Evolutionary conservation across 495 filamentous ascomycete genomes (phyloP).

Genomic region (Talaromyces borbonicus): DNA sequence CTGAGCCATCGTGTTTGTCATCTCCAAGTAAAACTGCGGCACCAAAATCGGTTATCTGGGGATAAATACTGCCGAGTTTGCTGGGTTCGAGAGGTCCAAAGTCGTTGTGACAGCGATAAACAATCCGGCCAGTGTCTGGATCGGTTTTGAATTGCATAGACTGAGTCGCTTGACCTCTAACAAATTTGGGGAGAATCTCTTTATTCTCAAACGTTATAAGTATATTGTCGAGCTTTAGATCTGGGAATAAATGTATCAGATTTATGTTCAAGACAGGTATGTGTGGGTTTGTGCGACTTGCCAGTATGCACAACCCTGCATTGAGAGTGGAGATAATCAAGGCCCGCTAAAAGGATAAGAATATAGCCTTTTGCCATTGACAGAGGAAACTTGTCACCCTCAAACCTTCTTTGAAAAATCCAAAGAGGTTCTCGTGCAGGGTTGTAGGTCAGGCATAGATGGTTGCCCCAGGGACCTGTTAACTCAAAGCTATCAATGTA

Average conservation of each 20-base stretch:
- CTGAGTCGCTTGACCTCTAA: conserved; percentile 2
- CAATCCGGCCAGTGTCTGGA: conserved; percentile 9
- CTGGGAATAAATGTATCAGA: background rate
- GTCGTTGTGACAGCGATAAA: conserved; percentile 24
- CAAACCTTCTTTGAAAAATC: conserved; percentile 19
- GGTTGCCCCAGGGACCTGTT: conserved; percentile 16
- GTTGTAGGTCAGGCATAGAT: conserved; percentile 22
- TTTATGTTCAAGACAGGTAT: background rate
- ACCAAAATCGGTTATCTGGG: conserved; percentile 76
- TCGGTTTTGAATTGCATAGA: conserved; percentile 11
- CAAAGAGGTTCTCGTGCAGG: conserved; percentile 21
- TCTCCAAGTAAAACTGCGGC: conserved; percentile 47
- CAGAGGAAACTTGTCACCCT: conserved; percentile 14
- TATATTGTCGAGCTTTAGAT: conserved; percentile 10
- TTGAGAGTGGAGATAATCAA: conserved; percentile 30
- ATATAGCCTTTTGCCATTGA: conserved; percentile 11
- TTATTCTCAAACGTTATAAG: conserved; percentile 10
- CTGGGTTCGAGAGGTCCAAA: conserved; percentile 18
- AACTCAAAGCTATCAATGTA: conserved; percentile 23
- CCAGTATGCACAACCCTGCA: conserved; percentile 30
- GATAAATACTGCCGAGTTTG: conserved; percentile 12
- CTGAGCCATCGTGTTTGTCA: background rate
- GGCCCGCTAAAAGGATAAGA: conserved; percentile 22
- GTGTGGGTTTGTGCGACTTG: conserved; percentile 8
- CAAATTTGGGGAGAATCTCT: conserved; percentile 7